phyloP scores from a whole-genome alignment of 805 yeast species.

The Spathaspora sp. region DNA sequence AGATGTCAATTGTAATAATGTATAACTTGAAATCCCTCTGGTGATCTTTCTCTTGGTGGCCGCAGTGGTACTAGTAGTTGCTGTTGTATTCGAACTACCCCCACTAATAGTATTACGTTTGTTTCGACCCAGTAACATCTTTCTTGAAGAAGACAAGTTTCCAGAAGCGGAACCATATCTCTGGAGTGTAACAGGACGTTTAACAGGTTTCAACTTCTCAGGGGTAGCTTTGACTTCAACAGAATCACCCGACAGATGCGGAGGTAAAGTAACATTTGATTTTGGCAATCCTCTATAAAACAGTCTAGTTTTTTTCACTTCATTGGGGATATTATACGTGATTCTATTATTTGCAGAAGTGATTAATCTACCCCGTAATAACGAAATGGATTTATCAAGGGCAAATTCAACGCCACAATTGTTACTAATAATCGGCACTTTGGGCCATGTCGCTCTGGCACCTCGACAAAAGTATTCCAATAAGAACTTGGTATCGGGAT shows the following conservation, averaged over 20 bases:
- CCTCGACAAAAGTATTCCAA: constrained; percentile 73
- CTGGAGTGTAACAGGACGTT: constrained; percentile 7
- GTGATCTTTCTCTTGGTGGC: constrained; percentile 15
- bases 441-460: constrained; percentile 93
- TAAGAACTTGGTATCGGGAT: constrained; percentile 79
- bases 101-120: constrained; percentile 14
- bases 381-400: constrained; percentile 73
- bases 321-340: constrained; percentile 1
- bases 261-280: background rate
- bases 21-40: constrained; percentile 15
- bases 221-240: background rate
- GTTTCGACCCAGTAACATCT: background rate
- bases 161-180: constrained; percentile 21
- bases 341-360: constrained; percentile 17
- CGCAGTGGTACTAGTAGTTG: background rate
- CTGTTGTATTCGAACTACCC: background rate
- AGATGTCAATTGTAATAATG: constrained; percentile 5
- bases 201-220: background rate
- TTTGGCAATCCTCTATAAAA: background rate
- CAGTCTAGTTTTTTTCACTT: background rate
- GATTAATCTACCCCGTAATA: constrained; percentile 59
- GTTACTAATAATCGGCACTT: constrained; percentile 76
- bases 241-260: background rate
- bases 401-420: constrained; percentile 90
- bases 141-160: background rate